These are phyloP conservation scores for Baorangia bicolor DNA, from an alignment of 768 basidiomycete species.

Conservation along the genomic window DNA sequence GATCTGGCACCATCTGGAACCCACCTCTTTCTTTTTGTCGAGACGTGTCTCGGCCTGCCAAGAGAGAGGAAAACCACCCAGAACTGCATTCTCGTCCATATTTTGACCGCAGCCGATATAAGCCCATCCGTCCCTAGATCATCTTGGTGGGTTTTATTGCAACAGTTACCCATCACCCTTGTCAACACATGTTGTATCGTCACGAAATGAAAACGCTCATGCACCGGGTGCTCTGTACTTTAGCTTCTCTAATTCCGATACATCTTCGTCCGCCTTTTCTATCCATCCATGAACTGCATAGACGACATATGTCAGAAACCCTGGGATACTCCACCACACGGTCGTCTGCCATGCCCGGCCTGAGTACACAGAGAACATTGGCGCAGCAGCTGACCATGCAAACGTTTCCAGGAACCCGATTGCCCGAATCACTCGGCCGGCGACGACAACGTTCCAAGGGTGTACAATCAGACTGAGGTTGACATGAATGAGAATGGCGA, in stretches of 20 bases:
- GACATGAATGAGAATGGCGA: slow-evolving; percentile 51
- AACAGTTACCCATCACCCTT: too few species aligned
- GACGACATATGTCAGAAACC: slow-evolving; percentile 42
- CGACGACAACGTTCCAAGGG: slow-evolving; percentile 32
- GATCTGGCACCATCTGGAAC: too few species aligned
- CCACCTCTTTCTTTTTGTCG: too few species aligned
- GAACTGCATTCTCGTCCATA: too few species aligned
- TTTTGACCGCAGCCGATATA: too few species aligned
- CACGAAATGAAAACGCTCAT: slow-evolving; percentile 22
- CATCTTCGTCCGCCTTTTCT: slow-evolving; percentile 42
- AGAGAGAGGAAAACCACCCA: too few species aligned
- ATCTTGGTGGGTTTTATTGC: too few species aligned
- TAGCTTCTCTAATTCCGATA: slow-evolving; percentile 51
- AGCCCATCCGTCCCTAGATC: too few species aligned
- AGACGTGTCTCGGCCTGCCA: background rate
- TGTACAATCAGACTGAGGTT: slow-evolving; percentile 48
- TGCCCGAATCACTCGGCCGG: slow-evolving; percentile 29
- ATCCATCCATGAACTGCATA: slow-evolving; percentile 48
- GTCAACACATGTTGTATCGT: background rate
- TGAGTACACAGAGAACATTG: slow-evolving; percentile 47
- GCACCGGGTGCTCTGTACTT: slow-evolving; percentile 57
- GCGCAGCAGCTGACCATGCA: slow-evolving; percentile 45
- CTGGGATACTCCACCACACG: slow-evolving; percentile 52
- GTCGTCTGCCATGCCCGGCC: slow-evolving; percentile 52
- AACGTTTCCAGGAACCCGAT: slow-evolving; percentile 34